Percentiles rank a stretch among this genome's conserved stretches.
phyloP scores from a whole-genome alignment of 1,284 basidiomycete genomes.

The Microbotryum saponariae region DNA sequence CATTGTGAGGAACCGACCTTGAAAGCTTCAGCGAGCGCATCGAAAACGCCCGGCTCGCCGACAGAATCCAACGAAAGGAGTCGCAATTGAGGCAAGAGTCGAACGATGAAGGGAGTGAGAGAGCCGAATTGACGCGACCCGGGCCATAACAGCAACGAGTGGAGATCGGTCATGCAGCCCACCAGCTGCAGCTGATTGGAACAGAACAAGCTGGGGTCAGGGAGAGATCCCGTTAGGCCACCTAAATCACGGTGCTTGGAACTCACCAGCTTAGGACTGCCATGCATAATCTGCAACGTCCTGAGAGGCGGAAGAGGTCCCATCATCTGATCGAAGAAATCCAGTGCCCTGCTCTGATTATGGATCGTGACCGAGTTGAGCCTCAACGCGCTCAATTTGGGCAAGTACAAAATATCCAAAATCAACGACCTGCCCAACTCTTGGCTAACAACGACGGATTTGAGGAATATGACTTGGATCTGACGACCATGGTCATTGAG shows the following conservation, averaged over 20 bases:
- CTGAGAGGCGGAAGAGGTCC: neutral
- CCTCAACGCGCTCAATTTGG: conserved; percentile 12
- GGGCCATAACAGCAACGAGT: conserved; percentile 29
- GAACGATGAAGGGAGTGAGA: conserved; percentile 5
- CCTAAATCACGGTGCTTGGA: neutral
- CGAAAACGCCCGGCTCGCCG: conserved; percentile 12
- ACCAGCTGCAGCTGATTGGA: conserved; percentile 11
- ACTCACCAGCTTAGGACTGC: conserved; percentile 13
- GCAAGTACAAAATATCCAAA: neutral
- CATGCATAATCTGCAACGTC: conserved; percentile 30
- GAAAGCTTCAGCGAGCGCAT: conserved; percentile 12
- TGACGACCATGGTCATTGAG: neutral
- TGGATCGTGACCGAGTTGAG: conserved; percentile 21
- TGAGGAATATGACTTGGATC: conserved; percentile 23
- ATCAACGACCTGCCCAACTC: conserved; percentile 5
- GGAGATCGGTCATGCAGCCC: conserved; percentile 13
- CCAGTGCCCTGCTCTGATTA: neutral
- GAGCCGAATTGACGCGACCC: conserved; percentile 8
- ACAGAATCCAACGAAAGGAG: conserved; percentile 29
- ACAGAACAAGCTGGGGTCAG: neutral
- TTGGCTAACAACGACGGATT: neutral
- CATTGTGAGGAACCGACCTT: neutral
- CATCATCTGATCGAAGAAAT: neutral
- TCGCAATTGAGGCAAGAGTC: conserved; percentile 14
- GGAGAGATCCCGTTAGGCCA: neutral